Percentiles rank a stretch among this genome's conserved stretches.
Conservation (phyloP, 2,329 filamentous ascomycete species). For the Neophaeococcomyces mojaviensis region DNA sequence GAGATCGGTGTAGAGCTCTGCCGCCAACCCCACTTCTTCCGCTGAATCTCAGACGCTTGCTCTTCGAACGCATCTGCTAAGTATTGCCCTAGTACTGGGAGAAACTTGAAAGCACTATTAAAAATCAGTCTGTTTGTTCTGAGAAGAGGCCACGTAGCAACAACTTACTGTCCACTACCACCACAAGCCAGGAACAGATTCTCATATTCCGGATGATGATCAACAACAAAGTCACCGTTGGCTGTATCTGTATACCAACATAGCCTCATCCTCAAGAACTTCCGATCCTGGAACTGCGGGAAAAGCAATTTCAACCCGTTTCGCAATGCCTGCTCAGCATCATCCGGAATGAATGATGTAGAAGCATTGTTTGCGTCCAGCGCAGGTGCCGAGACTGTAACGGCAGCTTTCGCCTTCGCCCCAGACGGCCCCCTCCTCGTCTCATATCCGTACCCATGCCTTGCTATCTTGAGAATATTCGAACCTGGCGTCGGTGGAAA, state of each 20-base stretch:
- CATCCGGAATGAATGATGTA: slow-evolving; percentile 34
- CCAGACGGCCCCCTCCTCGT: neutral
- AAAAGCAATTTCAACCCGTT: slow-evolving; percentile 53
- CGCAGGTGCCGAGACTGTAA: slow-evolving; percentile 26
- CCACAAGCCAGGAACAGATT: slow-evolving; percentile 44
- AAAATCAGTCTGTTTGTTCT: no score
- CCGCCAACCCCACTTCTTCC: slow-evolving; percentile 49
- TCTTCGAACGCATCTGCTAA: slow-evolving; percentile 49
- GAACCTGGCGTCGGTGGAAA: slow-evolving; percentile 43
- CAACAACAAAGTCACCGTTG: slow-evolving; percentile 62
- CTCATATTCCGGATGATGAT: slow-evolving; percentile 56
- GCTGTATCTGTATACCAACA: slow-evolving; percentile 74
- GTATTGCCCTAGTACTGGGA: slow-evolving; percentile 58
- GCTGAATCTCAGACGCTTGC: slow-evolving; percentile 43
- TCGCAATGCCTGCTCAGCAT: slow-evolving; percentile 56
- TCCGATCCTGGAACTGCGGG: slow-evolving; percentile 52
- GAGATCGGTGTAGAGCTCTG: slow-evolving; percentile 14
- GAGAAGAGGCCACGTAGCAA: no score
- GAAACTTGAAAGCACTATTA: slow-evolving; percentile 54
- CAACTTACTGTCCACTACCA: slow-evolving; percentile 39
- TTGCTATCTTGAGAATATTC: slow-evolving; percentile 57
- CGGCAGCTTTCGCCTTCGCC: no score
- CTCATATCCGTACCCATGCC: slow-evolving; percentile 59
- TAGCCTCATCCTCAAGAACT: slow-evolving; percentile 54
- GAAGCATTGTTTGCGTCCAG: slow-evolving; percentile 34